phyloP scores from a whole-genome alignment of 2,329 filamentous ascomycete genomes.

The Nemania sp. region DNA sequence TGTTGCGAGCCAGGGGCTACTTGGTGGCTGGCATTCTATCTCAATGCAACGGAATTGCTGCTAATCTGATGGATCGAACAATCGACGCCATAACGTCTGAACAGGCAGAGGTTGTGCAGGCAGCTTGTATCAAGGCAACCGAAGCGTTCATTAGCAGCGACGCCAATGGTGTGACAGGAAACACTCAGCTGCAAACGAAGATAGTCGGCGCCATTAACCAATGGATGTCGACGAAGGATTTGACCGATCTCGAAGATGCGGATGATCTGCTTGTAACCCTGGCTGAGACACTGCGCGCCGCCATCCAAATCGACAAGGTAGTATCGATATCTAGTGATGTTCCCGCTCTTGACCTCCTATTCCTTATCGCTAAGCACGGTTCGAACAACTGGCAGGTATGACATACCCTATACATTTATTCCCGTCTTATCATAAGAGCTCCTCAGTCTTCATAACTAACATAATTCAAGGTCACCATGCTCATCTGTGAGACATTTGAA shows the following conservation, averaged over 20 bases:
- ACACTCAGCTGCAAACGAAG: constrained; percentile 56
- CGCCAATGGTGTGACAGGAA: constrained; percentile 49
- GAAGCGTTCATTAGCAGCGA: constrained; percentile 64
- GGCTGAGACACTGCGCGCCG: constrained; percentile 81
- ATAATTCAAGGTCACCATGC: constrained; percentile 63
- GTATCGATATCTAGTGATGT: constrained; percentile 73
- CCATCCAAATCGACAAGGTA: constrained; percentile 76
- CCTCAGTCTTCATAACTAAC: constrained; percentile 11
- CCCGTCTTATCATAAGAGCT: background rate
- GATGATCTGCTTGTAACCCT: constrained; percentile 92
- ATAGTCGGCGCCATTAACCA: constrained; percentile 66
- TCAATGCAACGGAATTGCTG: constrained; percentile 66
- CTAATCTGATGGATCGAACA: constrained; percentile 69
- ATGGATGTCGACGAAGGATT: constrained; percentile 79
- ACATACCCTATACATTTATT: background rate
- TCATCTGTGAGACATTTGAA: constrained; percentile 90
- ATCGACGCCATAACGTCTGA: constrained; percentile 77
- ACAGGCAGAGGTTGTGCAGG: constrained; percentile 84
- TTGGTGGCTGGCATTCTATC: constrained; percentile 81
- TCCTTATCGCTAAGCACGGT: constrained; percentile 85
- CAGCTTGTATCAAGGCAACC: constrained; percentile 84
- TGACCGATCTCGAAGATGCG: constrained; percentile 80
- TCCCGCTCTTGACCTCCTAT: constrained; percentile 79
- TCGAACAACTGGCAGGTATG: constrained; percentile 79
- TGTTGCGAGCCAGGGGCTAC: constrained; percentile 85